Base-by-base conservation (phyloP, 495 filamentous ascomycete species). In the Penicillium simplicissimum region DNA sequence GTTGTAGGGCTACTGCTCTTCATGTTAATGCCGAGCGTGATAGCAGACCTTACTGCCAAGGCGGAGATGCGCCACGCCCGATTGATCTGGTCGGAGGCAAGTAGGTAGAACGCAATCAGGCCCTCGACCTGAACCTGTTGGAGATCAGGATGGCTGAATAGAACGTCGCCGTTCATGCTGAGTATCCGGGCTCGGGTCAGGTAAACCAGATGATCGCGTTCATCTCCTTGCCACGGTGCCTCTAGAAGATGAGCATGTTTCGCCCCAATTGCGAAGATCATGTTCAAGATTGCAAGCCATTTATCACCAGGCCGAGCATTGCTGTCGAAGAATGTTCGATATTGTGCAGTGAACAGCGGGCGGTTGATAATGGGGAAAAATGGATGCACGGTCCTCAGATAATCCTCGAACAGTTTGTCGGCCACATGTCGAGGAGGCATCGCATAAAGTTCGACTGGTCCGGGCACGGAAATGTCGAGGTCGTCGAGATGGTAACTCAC, bases 211-310 rank as follows among this genome's bases (percentile, higher is more conserved):
- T 88, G 85, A 61, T 87, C 87, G 47, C 76, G 72, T 25, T 81
- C 76, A 61, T 75, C 75, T 7, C 75, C 75, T 40, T 67, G 74
- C 81, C 80, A 85, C 28, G 79, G 74, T 14, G 79, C 81, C 57
- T 80, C 79, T 8, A 72, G 69, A 11, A 90, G 76, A 61, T 84
- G 79, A 19, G 81, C 79, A 69, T 87, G 84, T 56, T 81, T 81
- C 11, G 86, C 79, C 7, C 79, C 78, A 56, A 89, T 88, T 19
- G 88, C 87, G 60, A 90, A 88, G 17, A 90, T 82, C 56, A 88
- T 71, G 65, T 90, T 90, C 33, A 89, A 60, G 35, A 85, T 87
- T 0, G 85, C 84, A 38, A 87, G 74, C 85, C 85, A 89, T 38
- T 83, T 82, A 36, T 76, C 73, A 9, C 79, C 78, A 5, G 79